Conservation (phyloP, 2,329 filamentous ascomycete species). For the Cladorrhinum sp. region DNA sequence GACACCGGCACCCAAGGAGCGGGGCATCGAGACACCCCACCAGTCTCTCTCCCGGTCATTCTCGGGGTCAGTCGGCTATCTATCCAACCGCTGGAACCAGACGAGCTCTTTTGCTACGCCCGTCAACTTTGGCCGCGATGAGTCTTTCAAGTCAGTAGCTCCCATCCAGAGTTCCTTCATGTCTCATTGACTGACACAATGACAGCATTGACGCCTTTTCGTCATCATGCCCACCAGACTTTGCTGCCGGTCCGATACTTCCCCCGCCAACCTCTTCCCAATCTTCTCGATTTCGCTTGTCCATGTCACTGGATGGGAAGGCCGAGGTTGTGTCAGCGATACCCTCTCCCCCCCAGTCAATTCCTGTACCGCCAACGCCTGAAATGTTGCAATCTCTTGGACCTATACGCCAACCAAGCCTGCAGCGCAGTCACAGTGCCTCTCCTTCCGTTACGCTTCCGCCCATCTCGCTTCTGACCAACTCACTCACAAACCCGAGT, state of each 20-base stretch:
- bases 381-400: constrained; percentile 45
- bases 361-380: constrained; percentile 50
- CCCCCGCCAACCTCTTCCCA: constrained; percentile 38
- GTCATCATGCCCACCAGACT: constrained; percentile 40
- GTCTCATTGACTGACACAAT: constrained; percentile 14
- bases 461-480: constrained; percentile 52
- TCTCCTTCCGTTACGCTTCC: constrained; percentile 57
- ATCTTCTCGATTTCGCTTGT: constrained; percentile 67
- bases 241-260: constrained; percentile 36
- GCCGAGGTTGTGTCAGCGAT: constrained; percentile 76
- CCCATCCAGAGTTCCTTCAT: background rate
- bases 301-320: constrained; percentile 83
- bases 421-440: constrained; percentile 71
- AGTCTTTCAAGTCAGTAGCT: constrained; percentile 45
- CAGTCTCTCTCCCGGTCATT: constrained; percentile 38
- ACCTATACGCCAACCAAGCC: constrained; percentile 48
- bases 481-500: constrained; percentile 36
- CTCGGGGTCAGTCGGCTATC: constrained; percentile 47
- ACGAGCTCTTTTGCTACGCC: constrained; percentile 52
- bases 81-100: constrained; percentile 57
- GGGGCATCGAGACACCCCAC: constrained; percentile 2
- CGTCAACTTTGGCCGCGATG: constrained; percentile 41
- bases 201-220: constrained; percentile 44
- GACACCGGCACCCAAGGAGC: constrained; percentile 13
- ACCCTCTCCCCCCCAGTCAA: constrained; percentile 62